Percentiles rank a stretch among this genome's conserved stretches.
phyloP scores from a whole-genome alignment of 495 filamentous ascomycete species.

The Neurospora terricola region DNA sequence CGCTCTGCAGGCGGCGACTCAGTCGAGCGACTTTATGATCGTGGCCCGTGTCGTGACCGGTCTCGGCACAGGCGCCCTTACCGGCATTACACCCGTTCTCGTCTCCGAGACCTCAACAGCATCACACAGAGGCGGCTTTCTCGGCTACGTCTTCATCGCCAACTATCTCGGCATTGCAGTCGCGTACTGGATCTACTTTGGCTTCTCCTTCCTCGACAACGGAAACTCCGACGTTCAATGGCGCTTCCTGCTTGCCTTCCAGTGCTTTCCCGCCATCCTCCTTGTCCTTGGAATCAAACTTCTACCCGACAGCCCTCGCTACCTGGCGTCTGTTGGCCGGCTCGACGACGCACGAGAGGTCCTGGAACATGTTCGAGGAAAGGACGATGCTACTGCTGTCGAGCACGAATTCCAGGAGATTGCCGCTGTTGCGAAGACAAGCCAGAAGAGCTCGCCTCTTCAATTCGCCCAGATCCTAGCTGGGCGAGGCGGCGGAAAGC shows the following conservation, averaged over 20 bases:
- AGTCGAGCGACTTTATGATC: conserved; percentile 44
- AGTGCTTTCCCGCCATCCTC: conserved; percentile 43
- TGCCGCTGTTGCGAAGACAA: neutral
- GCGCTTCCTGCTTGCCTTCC: conserved; percentile 45
- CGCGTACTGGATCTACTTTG: conserved; percentile 55
- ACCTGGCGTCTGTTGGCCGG: neutral
- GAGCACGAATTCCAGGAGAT: neutral
- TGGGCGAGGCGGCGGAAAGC: neutral
- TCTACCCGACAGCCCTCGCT: conserved; percentile 41
- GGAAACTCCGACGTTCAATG: conserved; percentile 36
- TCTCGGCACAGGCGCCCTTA: conserved; percentile 40
- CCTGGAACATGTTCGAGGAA: neutral
- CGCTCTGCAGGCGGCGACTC: conserved; percentile 40
- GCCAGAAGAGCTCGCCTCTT: neutral
- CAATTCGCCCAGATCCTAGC: neutral
- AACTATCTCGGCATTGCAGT: conserved; percentile 50
- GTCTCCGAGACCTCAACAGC: conserved; percentile 40
- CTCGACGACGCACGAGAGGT: neutral
- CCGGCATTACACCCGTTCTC: conserved; percentile 24
- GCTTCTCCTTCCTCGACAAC: conserved; percentile 41
- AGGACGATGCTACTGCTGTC: neutral
- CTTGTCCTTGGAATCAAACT: conserved; percentile 35
- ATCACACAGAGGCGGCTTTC: conserved; percentile 35
- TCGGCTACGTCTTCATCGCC: conserved; percentile 45
- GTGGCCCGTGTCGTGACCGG: conserved; percentile 46